phyloP scores from a whole-genome alignment of 2,329 filamentous ascomycete genomes.

The Reticulascus tulasneorum region DNA sequence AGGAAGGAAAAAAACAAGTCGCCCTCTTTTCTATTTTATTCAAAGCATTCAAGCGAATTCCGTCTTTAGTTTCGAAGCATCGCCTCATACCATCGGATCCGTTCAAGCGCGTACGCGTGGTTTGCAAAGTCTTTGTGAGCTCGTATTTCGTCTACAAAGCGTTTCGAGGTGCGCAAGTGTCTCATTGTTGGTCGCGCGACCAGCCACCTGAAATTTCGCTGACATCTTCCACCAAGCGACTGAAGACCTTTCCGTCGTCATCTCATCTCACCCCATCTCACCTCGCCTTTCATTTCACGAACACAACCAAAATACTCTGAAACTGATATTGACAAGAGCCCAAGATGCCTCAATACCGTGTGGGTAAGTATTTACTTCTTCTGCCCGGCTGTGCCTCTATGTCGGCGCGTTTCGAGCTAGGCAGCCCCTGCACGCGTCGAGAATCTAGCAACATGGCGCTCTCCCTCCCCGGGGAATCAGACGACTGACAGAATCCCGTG shows the following conservation, averaged over 20 bases:
- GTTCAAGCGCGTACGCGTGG: no score
- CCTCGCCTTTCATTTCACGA: slow-evolving; percentile 9
- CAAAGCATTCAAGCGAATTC: no score
- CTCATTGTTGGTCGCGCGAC: no score
- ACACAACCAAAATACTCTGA: neutral
- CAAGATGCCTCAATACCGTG: slow-evolving; percentile 42
- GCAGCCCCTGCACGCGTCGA: neutral
- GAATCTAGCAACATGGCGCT: slow-evolving; percentile 2
- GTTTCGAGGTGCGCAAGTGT: no score
- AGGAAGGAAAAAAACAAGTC: no score
- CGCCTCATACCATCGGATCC: no score
- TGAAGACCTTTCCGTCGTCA: slow-evolving; percentile 1
- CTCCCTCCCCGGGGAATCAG: neutral
- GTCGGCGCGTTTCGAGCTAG: neutral
- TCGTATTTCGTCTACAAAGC: no score
- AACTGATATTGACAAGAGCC: neutral
- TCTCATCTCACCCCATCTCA: slow-evolving; percentile 1
- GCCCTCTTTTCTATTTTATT: no score
- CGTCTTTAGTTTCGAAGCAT: no score
- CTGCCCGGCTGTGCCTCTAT: neutral
- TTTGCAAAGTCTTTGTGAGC: no score
- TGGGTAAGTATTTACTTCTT: slow-evolving; percentile 32
- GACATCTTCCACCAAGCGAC: no score
- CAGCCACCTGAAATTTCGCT: no score
- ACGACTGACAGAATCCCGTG: slow-evolving; percentile 9